These are phyloP conservation scores for Kregervanrija fluxuum DNA, from an alignment of 805 yeast genomes.

Conservation along the genomic window DNA sequence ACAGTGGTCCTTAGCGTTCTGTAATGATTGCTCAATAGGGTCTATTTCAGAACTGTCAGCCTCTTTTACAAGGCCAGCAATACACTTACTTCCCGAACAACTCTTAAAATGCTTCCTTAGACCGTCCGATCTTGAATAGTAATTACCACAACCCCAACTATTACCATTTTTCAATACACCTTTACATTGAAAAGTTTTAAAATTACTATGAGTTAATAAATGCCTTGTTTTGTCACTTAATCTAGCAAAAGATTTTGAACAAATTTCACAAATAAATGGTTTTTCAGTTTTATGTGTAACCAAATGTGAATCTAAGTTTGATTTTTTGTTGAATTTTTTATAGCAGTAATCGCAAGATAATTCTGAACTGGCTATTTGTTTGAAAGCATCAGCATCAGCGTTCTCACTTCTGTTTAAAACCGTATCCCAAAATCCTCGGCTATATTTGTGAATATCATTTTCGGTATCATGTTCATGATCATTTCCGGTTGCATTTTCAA, in stretches of 20 bases:
- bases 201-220: slow-evolving; percentile 4
- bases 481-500: no score
- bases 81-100: slow-evolving; percentile 6
- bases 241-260: slow-evolving; percentile 8
- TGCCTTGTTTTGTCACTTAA: slow-evolving; percentile 6
- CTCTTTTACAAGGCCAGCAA: no score
- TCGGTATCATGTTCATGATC: no score
- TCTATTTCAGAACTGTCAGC: no score
- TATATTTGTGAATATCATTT: no score
- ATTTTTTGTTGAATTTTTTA: slow-evolving; percentile 6
- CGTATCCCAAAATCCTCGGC: no score
- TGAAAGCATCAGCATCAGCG: no score
- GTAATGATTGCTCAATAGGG: no score
- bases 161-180: slow-evolving; percentile 2
- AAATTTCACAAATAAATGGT: slow-evolving; percentile 4
- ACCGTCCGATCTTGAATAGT: slow-evolving; percentile 8
- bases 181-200: slow-evolving; percentile 6
- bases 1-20: no score
- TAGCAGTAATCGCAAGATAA: slow-evolving; percentile 1
- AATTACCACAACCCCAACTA: slow-evolving; percentile 8
- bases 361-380: no score
- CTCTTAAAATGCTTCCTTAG: slow-evolving; percentile 7
- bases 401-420: no score
- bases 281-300: slow-evolving; percentile 4
- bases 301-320: slow-evolving; percentile 8